These are phyloP conservation scores for Camellia granthamiana DNA, from an alignment of 148 eudicot genomes.

Conservation along the genomic window DNA sequence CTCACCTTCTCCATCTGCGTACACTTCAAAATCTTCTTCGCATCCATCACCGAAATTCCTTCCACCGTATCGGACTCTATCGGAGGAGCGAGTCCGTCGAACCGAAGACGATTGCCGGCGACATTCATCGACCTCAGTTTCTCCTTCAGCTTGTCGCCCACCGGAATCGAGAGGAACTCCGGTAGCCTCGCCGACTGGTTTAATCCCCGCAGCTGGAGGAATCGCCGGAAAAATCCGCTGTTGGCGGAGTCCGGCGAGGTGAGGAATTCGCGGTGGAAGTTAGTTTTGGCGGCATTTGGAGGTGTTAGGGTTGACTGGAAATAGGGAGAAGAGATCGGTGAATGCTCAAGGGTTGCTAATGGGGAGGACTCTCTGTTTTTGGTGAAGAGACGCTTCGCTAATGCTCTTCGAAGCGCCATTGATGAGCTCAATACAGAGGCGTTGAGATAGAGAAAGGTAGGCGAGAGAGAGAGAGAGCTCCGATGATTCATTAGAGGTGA, in stretches of 20 bases:
- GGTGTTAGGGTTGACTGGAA: not conserved
- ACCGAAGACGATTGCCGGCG: conserved; percentile 25
- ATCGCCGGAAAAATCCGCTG: conserved; percentile 37
- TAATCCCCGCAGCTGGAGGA: conserved; percentile 42
- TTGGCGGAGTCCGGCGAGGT: conserved; percentile 28
- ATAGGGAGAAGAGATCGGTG: not conserved
- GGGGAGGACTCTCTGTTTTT: not conserved
- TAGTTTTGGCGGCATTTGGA: conserved; percentile 23
- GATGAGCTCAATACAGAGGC: conserved; percentile 7
- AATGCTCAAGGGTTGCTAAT: not conserved
- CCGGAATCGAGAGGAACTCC: conserved; percentile 40
- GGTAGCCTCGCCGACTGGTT: conserved; percentile 32
- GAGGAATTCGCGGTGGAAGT: conserved; percentile 26
- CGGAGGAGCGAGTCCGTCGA: conserved; percentile 32
- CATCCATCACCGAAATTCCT: conserved; percentile 36
- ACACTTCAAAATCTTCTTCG: conserved; percentile 38
- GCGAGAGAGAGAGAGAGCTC: not conserved
- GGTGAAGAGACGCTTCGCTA: conserved; percentile 38
- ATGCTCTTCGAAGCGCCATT: conserved; percentile 52
- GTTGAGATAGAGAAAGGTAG: not conserved
- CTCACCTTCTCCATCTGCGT: conserved; percentile 45
- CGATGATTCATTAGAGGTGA: not conserved
- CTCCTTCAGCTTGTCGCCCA: conserved; percentile 42
- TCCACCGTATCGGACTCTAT: not conserved
- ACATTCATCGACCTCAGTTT: conserved; percentile 8